phyloP scores from a whole-genome alignment of 75 land plant genomes.

The Picea glauca region DNA sequence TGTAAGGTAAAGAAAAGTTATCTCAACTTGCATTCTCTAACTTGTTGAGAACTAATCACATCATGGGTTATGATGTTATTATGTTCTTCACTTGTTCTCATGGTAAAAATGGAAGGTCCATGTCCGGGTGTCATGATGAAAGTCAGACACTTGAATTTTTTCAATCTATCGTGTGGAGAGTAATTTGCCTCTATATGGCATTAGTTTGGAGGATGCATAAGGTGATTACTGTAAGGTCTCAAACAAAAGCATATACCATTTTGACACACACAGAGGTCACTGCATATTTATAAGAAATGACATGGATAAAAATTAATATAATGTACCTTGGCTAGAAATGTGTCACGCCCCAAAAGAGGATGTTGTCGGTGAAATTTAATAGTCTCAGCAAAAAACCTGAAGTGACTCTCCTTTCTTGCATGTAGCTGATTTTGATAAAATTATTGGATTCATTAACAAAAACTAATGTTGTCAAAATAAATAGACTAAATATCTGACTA shows the following conservation, averaged over 20 bases:
- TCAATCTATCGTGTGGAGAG: too few relatives aligned
- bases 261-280: too few relatives aligned
- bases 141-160: background rate
- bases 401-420: slow-evolving; percentile 41
- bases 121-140: background rate
- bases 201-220: too few relatives aligned
- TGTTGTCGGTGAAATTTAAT: slow-evolving; percentile 64
- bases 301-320: background rate
- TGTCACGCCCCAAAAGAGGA: slow-evolving; percentile 57
- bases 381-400: slow-evolving; percentile 74
- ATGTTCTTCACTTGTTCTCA: background rate
- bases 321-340: slow-evolving; percentile 60
- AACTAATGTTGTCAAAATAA: background rate
- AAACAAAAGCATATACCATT: background rate
- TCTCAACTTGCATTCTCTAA: too few relatives aligned
- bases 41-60: too few relatives aligned
- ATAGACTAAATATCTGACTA: background rate
- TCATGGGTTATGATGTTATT: background rate
- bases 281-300: background rate
- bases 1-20: too few relatives aligned
- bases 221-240: background rate
- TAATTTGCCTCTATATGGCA: too few relatives aligned
- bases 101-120: background rate
- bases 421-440: slow-evolving; percentile 44
- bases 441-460: background rate